Base-by-base conservation (phyloP, 164 flowering plant genomes). In the Berberis thunbergii region DNA sequence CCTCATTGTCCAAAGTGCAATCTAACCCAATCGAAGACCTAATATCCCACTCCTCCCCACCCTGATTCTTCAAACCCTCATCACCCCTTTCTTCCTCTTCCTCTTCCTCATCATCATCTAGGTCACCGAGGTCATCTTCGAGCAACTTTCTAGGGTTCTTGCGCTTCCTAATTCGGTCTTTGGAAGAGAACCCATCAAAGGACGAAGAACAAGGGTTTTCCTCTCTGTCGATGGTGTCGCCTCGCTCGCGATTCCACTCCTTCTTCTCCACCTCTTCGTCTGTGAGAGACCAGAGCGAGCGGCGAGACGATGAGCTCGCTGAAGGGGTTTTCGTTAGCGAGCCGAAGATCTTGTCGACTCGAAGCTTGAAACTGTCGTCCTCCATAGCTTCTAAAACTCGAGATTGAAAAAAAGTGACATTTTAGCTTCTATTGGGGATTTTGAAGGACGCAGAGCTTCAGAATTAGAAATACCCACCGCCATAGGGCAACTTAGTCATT, bases 1-100 rank as follows among this genome's bases (percentile, higher is more conserved):
- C 99, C 96, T 94, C 99, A 7, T 71, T 72, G 69, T 94, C 99
- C 0, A 94, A 86, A 57, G 97, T 81, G 46, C 79, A 69, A 45
- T 94, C 99, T 66, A 71, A 48, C 11, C 99, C 99, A 48, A 94
- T 81, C 3, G 80, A 72, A 8, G 80, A 69, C 64, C 82, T 79
- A 57, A 94, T 77, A 57, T 82, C 86, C 87, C 86, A 80, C 40
- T 80, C 85, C n/a, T 86, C 91, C 1, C 77, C 91, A 1, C 77
- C 26, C 26, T 26, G 26, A 26, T 26, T 26, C 26, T 26, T 26
- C 26, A 26, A 78, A 61, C 74, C 75, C 48, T 62, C 59, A 49
- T 76, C 86, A 4, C 73, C 77, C 2, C 72, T 76, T 45, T 66
- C 65, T 26, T 43, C 71, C 44, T 61, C 68, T 2, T 66, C 76